These are phyloP conservation scores for Hexamita inflata DNA, from an alignment of 208 protist species.

Conservation along the genomic window DNA sequence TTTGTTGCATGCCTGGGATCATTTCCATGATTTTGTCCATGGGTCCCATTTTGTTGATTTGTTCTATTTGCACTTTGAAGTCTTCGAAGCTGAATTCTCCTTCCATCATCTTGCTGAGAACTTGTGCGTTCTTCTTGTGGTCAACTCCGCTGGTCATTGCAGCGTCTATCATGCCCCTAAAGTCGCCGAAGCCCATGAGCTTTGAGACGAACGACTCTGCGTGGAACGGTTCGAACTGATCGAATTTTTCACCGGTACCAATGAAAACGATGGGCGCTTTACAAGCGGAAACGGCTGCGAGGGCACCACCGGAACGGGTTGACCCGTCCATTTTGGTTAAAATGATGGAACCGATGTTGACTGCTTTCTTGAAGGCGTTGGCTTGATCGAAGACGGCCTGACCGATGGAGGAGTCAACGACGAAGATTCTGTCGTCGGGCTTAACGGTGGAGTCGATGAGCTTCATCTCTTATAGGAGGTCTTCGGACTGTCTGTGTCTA, in stretches of 20 bases:
- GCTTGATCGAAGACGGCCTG: conserved; percentile 36
- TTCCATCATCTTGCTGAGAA: conserved; percentile 15
- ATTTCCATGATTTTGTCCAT: conserved; percentile 22
- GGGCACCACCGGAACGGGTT: conserved; percentile 36
- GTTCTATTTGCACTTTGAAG: conserved; percentile 22
- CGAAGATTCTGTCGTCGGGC: conserved; percentile 39
- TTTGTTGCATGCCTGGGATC: background rate
- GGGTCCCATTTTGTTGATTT: conserved; percentile 23
- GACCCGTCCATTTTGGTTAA: conserved; percentile 44
- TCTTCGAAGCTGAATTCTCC: conserved; percentile 31
- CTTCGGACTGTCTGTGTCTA: conserved; percentile 40
- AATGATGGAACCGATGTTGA: conserved; percentile 39
- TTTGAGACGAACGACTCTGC: conserved; percentile 29
- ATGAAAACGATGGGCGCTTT: conserved; percentile 43
- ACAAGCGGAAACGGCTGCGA: conserved; percentile 39
- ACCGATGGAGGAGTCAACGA: conserved; percentile 43
- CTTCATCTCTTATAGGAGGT: conserved; percentile 43
- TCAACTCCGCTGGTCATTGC: conserved; percentile 18
- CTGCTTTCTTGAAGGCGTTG: conserved; percentile 33
- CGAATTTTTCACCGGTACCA: conserved; percentile 40
- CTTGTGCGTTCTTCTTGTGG: background rate
- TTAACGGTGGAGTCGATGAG: conserved; percentile 25
- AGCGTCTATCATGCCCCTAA: conserved; percentile 2
- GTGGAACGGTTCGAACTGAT: conserved; percentile 39
- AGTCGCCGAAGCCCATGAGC: conserved; percentile 39